Base-by-base conservation (phyloP, 2,329 filamentous ascomycete species). In the Xylariaceae sp. region DNA sequence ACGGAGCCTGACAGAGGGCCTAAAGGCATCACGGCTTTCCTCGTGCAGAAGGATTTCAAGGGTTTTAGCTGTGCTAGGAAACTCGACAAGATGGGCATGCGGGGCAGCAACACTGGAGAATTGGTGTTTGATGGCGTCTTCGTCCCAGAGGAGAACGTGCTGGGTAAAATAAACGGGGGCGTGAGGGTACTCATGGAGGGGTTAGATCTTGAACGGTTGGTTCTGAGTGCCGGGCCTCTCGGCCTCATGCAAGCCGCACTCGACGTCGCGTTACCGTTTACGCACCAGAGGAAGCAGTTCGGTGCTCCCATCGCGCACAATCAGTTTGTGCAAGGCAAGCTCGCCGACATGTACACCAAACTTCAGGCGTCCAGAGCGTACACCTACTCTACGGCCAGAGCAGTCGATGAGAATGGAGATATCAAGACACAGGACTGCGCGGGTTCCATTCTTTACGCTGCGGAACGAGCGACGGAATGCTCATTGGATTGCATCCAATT, bases 301-400 rank as follows among this genome's bases (percentile, higher is more conserved):
- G 89, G 88, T 52, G 78, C 74, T 7, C 93, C 93, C 1, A 90
- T 98, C 61, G 93, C 90, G 0, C 89, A 95, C 65, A 96, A 96
- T 74, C 95, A 99, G 74, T 81, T 98, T 60, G 83, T 98, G 20
- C 95, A 98, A 75, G 93, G 90, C 54, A 93, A 93, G 71, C 81
- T 98, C 44, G 92, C 95, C 53, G 93, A 98, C 73, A 97, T 99
- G 93, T 96, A 98, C 77, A 97, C 92, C 46, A 96, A 96, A 74
- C 84, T 95, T 56, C 88, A 90, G 67, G 92, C 90, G 10, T 87
- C 89, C 16, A 81, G 87, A n/a, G 84, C 92, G 2, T 97, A 96
- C 75, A 98, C 93, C 0, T 96, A 96, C 70, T 78, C 82, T 40
- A 93, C 93, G 0, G 95, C 95, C 2, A 82, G 83, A 45, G 81